Conservation (phyloP, 768 basidiomycete genomes). For the Tulasnella sp. region DNA sequence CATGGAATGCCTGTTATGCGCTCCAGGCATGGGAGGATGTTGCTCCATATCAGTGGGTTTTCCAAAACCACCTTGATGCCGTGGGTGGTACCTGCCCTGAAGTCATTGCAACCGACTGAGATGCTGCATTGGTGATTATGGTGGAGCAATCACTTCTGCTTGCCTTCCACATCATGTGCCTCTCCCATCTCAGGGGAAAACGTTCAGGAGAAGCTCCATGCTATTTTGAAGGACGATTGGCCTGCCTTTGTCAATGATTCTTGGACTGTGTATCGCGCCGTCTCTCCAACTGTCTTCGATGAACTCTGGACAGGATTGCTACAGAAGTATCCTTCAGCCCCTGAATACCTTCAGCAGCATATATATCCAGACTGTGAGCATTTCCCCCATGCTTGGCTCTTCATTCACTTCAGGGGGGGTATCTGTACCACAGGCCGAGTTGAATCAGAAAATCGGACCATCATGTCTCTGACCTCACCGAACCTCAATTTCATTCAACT, state of each 20-base stretch:
- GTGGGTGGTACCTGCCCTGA: slow-evolving; percentile 23
- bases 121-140: neutral
- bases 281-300: no score
- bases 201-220: no score
- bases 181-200: no score
- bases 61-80: slow-evolving; percentile 26
- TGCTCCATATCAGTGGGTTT: slow-evolving; percentile 26
- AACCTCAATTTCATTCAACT: slow-evolving; percentile 27
- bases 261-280: no score
- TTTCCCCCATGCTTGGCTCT: slow-evolving; percentile 35
- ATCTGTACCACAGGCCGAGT: slow-evolving; percentile 33
- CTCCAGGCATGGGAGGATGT: slow-evolving; percentile 26
- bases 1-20: slow-evolving; percentile 25
- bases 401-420: slow-evolving; percentile 31
- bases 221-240: no score
- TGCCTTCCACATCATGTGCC: no score
- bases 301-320: neutral
- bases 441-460: slow-evolving; percentile 31
- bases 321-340: slow-evolving; percentile 21
- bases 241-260: no score
- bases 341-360: slow-evolving; percentile 28
- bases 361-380: slow-evolving; percentile 30
- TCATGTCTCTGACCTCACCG: slow-evolving; percentile 27
- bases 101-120: neutral
- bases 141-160: no score